Conservation (phyloP, 305 asterid genomes). For the Fraxinus ornus region DNA sequence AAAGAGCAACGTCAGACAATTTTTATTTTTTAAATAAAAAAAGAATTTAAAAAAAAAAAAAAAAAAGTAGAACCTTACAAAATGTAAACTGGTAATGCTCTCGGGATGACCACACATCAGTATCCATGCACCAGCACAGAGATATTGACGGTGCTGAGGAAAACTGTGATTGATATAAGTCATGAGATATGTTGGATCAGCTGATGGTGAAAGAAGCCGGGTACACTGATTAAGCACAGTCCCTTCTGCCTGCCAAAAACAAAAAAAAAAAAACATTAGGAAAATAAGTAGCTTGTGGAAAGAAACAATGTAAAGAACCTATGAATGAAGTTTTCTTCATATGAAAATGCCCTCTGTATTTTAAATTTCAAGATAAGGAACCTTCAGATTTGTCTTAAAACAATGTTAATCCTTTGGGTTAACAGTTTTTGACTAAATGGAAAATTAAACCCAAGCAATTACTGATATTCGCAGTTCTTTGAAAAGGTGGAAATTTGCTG, state of each 20-base stretch:
- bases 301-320: slow-evolving; percentile 9
- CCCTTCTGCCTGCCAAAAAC: slow-evolving; percentile 74
- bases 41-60: neutral
- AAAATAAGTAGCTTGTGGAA: slow-evolving; percentile 9
- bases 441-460: neutral
- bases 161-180: slow-evolving; percentile 87
- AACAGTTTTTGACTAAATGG: neutral
- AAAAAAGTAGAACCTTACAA: slow-evolving; percentile 49
- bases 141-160: slow-evolving; percentile 82
- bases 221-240: slow-evolving; percentile 91
- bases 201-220: slow-evolving; percentile 85
- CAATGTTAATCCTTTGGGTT: neutral
- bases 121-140: slow-evolving; percentile 98
- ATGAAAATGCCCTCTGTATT: neutral
- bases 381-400: neutral
- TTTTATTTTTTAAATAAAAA: neutral
- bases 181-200: slow-evolving; percentile 76
- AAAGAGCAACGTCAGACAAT: slow-evolving; percentile 1
- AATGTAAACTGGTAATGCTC: slow-evolving; percentile 81
- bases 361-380: neutral
- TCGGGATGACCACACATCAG: slow-evolving; percentile 91
- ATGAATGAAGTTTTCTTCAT: neutral
- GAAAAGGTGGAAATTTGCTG: neutral
- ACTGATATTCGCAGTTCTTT: neutral
- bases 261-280: slow-evolving; percentile 1